Evolutionary conservation across 495 filamentous ascomycete genomes (phyloP).

Genomic region (Elasticomyces elasticus): DNA sequence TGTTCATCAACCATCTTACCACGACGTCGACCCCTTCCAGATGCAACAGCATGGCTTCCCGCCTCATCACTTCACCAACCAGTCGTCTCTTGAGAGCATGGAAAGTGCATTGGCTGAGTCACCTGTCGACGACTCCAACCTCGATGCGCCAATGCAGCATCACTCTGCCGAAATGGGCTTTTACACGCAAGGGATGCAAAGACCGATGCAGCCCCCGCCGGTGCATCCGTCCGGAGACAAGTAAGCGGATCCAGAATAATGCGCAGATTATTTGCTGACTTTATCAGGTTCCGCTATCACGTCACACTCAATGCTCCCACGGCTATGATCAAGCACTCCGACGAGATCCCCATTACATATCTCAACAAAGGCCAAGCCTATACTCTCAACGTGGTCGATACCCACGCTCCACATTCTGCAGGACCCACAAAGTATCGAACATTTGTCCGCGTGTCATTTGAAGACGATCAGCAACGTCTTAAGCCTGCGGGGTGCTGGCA

Average conservation of each 20-base stretch:
- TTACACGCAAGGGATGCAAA: slow-evolving; percentile 24
- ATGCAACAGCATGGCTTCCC: slow-evolving; percentile 56
- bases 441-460: slow-evolving; percentile 83
- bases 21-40: slow-evolving; percentile 63
- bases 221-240: slow-evolving; percentile 28
- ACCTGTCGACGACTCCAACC: slow-evolving; percentile 44
- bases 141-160: slow-evolving; percentile 35
- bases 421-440: slow-evolving; percentile 61
- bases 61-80: slow-evolving; percentile 69
- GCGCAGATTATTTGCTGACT: slow-evolving; percentile 22
- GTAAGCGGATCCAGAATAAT: slow-evolving; percentile 22
- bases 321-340: slow-evolving; percentile 81
- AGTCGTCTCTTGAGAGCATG: slow-evolving; percentile 69
- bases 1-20: slow-evolving; percentile 42
- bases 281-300: slow-evolving; percentile 74
- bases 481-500: slow-evolving; percentile 83
- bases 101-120: slow-evolving; percentile 54
- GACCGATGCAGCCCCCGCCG: slow-evolving; percentile 19
- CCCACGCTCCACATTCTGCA: slow-evolving; percentile 33
- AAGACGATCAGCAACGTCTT: slow-evolving; percentile 79
- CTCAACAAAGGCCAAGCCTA: slow-evolving; percentile 96
- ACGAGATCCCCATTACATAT: slow-evolving; percentile 90
- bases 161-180: slow-evolving; percentile 31
- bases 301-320: slow-evolving; percentile 86
- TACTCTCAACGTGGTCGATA: slow-evolving; percentile 68